Conservation (phyloP, 2,329 filamentous ascomycete species). For the Aspergillus sp. region DNA sequence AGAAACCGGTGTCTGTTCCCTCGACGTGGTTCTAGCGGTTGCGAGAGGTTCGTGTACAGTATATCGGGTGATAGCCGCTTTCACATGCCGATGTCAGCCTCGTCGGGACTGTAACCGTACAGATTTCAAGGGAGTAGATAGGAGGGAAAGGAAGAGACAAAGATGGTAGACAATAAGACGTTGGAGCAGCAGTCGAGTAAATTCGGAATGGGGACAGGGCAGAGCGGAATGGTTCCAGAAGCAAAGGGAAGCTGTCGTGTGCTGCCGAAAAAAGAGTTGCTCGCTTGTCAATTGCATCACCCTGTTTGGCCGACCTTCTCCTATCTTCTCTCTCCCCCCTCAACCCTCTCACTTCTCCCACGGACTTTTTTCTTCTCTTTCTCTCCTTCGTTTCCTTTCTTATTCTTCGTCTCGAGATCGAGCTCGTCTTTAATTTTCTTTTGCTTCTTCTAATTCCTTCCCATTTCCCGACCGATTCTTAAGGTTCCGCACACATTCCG, state of each 20-base stretch:
- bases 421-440: slow-evolving; percentile 5
- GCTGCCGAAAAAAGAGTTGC: neutral
- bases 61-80: neutral
- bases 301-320: slow-evolving; percentile 7
- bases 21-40: neutral
- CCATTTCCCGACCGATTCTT: slow-evolving; percentile 3
- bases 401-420: slow-evolving; percentile 2
- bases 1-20: neutral
- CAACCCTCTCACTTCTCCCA: slow-evolving; percentile 1
- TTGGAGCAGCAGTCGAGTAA: neutral
- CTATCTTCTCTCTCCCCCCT: slow-evolving; percentile 11
- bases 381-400: slow-evolving; percentile 7
- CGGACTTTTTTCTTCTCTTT: slow-evolving; percentile 15
- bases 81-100: neutral
- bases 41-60: neutral
- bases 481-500: slow-evolving; percentile 22
- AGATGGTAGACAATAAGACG: neutral
- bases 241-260: neutral
- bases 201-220: neutral
- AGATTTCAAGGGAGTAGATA: neutral
- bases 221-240: neutral
- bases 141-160: neutral
- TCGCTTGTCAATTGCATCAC: slow-evolving; percentile 24
- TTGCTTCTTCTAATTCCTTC: slow-evolving; percentile 7
- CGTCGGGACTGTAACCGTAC: neutral